These are phyloP conservation scores for Stachybotrys chartarum DNA, from an alignment of 2,329 filamentous ascomycete genomes.

Conservation along the genomic window DNA sequence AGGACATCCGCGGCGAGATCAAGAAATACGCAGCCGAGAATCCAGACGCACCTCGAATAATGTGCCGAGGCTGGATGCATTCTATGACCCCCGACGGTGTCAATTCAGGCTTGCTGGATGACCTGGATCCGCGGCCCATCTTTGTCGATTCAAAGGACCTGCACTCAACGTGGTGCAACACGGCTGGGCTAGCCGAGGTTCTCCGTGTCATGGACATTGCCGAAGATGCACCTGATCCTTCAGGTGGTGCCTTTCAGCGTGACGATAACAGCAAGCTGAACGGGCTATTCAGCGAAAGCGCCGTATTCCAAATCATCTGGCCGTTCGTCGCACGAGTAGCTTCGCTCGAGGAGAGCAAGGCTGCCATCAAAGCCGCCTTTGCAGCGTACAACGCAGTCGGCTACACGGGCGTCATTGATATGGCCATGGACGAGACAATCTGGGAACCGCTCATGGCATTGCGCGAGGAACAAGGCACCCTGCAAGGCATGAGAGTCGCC, in stretches of 20 bases:
- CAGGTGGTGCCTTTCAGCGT: slow-evolving; percentile 45
- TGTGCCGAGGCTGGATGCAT: slow-evolving; percentile 51
- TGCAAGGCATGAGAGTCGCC: slow-evolving; percentile 35
- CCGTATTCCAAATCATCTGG: slow-evolving; percentile 46
- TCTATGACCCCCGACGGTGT: slow-evolving; percentile 38
- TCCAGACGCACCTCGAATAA: slow-evolving; percentile 37
- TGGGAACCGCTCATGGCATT: slow-evolving; percentile 45
- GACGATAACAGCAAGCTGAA: slow-evolving; percentile 38
- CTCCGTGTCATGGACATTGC: slow-evolving; percentile 29
- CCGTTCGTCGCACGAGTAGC: slow-evolving; percentile 43
- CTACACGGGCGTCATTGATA: slow-evolving; percentile 49
- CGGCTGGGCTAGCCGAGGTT: slow-evolving; percentile 38
- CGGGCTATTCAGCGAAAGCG: slow-evolving; percentile 45
- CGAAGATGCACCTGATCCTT: slow-evolving; percentile 34
- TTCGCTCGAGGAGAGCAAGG: slow-evolving; percentile 38
- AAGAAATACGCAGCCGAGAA: slow-evolving; percentile 30
- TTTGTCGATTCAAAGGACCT: slow-evolving; percentile 51
- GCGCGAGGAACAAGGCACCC: slow-evolving; percentile 21
- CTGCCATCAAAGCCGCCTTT: slow-evolving; percentile 40
- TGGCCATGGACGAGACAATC: slow-evolving; percentile 54
- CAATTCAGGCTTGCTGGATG: slow-evolving; percentile 37
- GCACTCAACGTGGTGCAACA: slow-evolving; percentile 51
- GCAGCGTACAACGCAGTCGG: slow-evolving; percentile 42
- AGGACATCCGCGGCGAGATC: slow-evolving; percentile 35
- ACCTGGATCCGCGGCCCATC: slow-evolving; percentile 45